Conservation (phyloP, 768 basidiomycete species). For the Neoboletus magnificus region DNA sequence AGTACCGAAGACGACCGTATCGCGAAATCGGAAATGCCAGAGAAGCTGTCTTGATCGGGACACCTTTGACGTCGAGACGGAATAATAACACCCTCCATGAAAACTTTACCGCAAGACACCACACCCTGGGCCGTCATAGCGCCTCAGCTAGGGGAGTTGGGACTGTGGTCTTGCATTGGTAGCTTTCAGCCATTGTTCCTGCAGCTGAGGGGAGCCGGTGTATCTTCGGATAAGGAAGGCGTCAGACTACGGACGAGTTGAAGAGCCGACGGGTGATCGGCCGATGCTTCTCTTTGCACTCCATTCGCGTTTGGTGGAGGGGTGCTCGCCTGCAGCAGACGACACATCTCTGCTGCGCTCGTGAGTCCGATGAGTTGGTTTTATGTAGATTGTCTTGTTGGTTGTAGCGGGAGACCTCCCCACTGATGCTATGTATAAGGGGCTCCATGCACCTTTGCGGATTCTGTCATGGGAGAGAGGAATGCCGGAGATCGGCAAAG, state of each 20-base stretch:
- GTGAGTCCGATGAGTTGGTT: background rate
- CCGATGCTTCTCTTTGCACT: background rate
- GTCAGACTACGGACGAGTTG: background rate
- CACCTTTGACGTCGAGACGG: background rate
- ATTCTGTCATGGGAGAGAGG: too few relatives aligned
- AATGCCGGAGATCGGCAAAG: background rate
- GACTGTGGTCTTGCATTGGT: background rate
- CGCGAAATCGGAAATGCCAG: background rate
- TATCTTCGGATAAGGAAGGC: background rate
- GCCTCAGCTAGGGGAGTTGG: background rate
- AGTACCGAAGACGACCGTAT: background rate
- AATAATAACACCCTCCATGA: conserved; percentile 1
- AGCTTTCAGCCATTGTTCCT: background rate
- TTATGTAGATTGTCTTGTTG: background rate
- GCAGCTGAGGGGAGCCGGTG: background rate
- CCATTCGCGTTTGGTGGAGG: background rate
- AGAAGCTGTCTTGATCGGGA: background rate
- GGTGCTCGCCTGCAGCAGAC: background rate
- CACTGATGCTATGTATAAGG: background rate
- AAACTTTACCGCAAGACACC: background rate
- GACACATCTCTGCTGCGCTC: background rate
- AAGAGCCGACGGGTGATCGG: background rate
- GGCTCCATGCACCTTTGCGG: too few relatives aligned
- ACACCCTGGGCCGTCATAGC: background rate
- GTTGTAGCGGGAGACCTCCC: background rate